phyloP scores from a whole-genome alignment of 1,284 basidiomycete genomes.

The Dichomitus squalens region DNA sequence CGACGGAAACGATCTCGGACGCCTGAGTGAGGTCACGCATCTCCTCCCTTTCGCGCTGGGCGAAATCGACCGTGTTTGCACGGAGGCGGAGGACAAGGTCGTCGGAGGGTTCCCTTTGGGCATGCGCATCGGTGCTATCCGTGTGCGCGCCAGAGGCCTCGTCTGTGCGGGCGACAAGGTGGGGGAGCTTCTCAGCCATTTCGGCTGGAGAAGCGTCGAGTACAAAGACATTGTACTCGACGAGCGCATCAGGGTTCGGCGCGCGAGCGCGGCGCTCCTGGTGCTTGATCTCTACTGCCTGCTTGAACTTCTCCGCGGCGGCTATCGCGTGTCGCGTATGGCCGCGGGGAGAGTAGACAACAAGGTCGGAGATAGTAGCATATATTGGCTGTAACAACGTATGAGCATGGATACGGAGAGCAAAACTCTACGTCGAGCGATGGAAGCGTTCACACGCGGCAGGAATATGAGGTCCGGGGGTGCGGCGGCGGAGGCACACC shows the following conservation, averaged over 20 bases:
- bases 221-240: slow-evolving; percentile 87
- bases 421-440: not conserved
- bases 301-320: slow-evolving; percentile 60
- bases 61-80: slow-evolving; percentile 72
- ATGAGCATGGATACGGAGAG: slow-evolving; percentile 15
- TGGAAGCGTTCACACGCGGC: not conserved
- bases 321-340: slow-evolving; percentile 53
- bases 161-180: slow-evolving; percentile 46
- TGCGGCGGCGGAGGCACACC: not conserved
- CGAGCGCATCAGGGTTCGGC: slow-evolving; percentile 38
- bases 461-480: too few species aligned
- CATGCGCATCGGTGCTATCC: slow-evolving; percentile 34
- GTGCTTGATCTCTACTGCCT: slow-evolving; percentile 58
- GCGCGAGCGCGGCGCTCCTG: slow-evolving; percentile 43
- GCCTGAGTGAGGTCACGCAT: slow-evolving; percentile 88
- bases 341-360: slow-evolving; percentile 79
- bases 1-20: slow-evolving; percentile 54
- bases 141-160: slow-evolving; percentile 30
- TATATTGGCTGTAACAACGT: slow-evolving; percentile 64
- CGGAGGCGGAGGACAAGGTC: slow-evolving; percentile 31
- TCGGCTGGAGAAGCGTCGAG: slow-evolving; percentile 64
- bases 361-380: slow-evolving; percentile 86
- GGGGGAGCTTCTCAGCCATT: slow-evolving; percentile 46
- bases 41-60: slow-evolving; percentile 82
- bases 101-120: slow-evolving; percentile 29